Evolutionary conservation across 176 grass and related monocot genomes (phyloP).

Genomic region (Stipa capillata): DNA sequence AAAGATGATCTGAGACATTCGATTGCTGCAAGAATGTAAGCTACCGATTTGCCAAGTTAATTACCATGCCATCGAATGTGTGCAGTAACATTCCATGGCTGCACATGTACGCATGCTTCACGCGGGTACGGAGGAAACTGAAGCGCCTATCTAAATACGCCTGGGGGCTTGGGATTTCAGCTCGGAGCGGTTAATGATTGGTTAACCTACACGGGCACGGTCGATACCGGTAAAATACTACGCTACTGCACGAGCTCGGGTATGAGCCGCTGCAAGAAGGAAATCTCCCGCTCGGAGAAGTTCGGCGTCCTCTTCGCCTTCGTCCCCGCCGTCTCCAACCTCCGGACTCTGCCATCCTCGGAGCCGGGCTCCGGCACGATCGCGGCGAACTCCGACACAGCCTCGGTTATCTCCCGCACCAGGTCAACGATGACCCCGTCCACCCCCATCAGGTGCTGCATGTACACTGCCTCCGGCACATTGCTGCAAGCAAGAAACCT

Average conservation of each 20-base stretch:
- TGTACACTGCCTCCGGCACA: constrained; percentile 70
- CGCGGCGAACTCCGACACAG: constrained; percentile 33
- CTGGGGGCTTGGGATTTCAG: background rate
- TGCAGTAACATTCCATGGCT: too few relatives aligned
- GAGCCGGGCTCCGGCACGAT: background rate
- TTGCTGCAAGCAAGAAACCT: constrained; percentile 48
- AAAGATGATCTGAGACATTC: too few relatives aligned
- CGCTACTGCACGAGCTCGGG: constrained; percentile 62
- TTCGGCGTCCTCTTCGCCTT: constrained; percentile 16
- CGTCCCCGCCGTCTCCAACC: background rate
- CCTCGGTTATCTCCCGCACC: constrained; percentile 58
- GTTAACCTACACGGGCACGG: background rate
- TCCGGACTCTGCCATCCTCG: background rate
- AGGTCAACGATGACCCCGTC: constrained; percentile 80
- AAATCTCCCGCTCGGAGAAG: constrained; percentile 55
- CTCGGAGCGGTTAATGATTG: too few relatives aligned
- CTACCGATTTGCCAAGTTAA: too few relatives aligned
- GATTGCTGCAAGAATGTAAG: too few relatives aligned
- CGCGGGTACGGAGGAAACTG: too few relatives aligned
- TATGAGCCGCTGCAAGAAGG: constrained; percentile 56
- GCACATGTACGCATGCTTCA: too few relatives aligned
- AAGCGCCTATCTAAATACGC: too few relatives aligned
- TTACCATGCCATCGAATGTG: too few relatives aligned
- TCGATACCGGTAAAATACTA: background rate
- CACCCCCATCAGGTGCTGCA: constrained; percentile 76